phyloP scores from a whole-genome alignment of 805 yeast species.

The Myxozyma neglecta region DNA sequence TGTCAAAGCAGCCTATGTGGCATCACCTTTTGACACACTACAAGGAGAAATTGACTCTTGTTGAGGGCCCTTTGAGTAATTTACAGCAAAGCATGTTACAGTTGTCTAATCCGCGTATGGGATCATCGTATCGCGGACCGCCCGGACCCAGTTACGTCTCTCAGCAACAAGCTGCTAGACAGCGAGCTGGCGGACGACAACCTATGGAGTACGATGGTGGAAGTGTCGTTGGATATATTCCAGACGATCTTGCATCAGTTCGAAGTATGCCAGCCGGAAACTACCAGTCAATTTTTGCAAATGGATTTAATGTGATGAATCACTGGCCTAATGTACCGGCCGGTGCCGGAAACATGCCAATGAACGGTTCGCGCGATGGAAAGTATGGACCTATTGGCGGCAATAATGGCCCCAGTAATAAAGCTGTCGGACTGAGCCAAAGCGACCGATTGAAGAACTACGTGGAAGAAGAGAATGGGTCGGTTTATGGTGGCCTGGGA shows the following conservation, averaged over 20 bases:
- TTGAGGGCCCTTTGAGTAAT: conserved; percentile 83
- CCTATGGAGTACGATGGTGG: conserved; percentile 42
- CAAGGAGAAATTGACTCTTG: conserved; percentile 81
- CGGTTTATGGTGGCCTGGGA: conserved; percentile 23
- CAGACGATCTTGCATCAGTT: conserved; percentile 34
- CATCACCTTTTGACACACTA: conserved; percentile 71
- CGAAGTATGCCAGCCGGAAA: conserved; percentile 2
- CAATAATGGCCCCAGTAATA: conserved; percentile 7
- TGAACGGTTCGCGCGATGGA: neutral
- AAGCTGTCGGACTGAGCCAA: conserved; percentile 25
- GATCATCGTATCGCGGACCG: conserved; percentile 3
- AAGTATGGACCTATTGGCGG: conserved; percentile 21
- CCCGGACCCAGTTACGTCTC: neutral
- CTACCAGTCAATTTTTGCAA: conserved; percentile 28
- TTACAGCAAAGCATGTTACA: conserved; percentile 71
- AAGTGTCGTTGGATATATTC: conserved; percentile 44
- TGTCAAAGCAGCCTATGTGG: conserved; percentile 75
- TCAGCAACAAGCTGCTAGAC: conserved; percentile 7
- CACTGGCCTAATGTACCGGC: conserved; percentile 17
- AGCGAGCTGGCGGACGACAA: neutral
- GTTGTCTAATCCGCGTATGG: conserved; percentile 30
- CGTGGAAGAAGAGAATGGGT: conserved; percentile 28
- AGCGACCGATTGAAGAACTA: conserved; percentile 32
- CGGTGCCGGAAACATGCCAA: neutral
- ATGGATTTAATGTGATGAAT: conserved; percentile 17